Percentiles rank a stretch among this genome's conserved stretches.
Evolutionary conservation across 2,329 filamentous ascomycete genomes (phyloP).

Genomic region (Fusarium foetens): DNA sequence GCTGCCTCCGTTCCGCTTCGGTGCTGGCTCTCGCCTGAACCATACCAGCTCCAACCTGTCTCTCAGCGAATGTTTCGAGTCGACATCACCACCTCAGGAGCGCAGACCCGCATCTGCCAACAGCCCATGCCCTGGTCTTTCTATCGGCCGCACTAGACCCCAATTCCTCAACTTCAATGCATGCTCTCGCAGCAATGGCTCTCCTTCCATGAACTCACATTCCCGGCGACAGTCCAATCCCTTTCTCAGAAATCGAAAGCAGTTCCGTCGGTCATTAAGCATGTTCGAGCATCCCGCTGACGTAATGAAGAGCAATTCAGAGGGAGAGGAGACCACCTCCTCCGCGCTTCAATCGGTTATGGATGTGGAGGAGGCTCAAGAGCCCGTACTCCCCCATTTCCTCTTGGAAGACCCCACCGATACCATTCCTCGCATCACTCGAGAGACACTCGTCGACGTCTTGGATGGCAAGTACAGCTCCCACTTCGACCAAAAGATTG

Average conservation of each 20-base stretch:
- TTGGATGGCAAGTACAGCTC: conserved; percentile 85
- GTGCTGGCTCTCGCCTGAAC: conserved; percentile 50
- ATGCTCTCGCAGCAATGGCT: conserved; percentile 73
- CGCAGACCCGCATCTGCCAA: conserved; percentile 69
- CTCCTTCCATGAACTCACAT: conserved; percentile 73
- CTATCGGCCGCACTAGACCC: conserved; percentile 71
- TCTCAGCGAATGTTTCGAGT: conserved; percentile 81
- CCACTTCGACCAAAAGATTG: conserved; percentile 80
- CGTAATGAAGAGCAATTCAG: conserved; percentile 79
- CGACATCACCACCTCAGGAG: conserved; percentile 78
- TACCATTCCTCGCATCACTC: conserved; percentile 86
- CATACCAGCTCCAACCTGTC: conserved; percentile 62
- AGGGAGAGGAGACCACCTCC: conserved; percentile 62
- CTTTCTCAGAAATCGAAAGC: conserved; percentile 81
- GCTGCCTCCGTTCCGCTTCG: conserved; percentile 80
- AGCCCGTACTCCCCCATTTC: conserved; percentile 85
- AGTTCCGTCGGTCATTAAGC: conserved; percentile 91
- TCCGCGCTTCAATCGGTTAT: conserved; percentile 75
- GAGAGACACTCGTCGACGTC: conserved; percentile 84
- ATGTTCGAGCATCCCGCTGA: conserved; percentile 97
- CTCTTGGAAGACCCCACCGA: conserved; percentile 82
- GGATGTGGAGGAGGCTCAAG: conserved; percentile 82
- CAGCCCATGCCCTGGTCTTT: conserved; percentile 65
- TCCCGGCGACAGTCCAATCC: conserved; percentile 78
- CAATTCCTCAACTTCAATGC: conserved; percentile 70